phyloP scores from a whole-genome alignment of 139 green algal genomes.

The Coelastrella sp. region DNA sequence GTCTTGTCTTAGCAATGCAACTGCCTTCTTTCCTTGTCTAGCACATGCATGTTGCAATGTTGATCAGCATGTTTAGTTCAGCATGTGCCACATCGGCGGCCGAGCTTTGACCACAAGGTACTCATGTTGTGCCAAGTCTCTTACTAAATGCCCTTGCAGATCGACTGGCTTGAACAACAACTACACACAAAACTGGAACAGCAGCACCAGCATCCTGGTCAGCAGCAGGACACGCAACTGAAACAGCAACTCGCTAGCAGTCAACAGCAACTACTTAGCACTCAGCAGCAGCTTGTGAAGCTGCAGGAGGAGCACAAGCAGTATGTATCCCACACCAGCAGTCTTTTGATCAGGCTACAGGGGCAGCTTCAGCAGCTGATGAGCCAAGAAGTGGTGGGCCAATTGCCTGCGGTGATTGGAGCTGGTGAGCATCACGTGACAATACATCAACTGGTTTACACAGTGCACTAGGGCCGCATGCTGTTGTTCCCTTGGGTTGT shows the following conservation, averaged over 20 bases:
- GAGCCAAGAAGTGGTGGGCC: too few species aligned
- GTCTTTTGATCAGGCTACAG: constrained; percentile 17
- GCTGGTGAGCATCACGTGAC: too few species aligned
- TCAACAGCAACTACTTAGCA: background rate
- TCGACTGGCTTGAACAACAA: background rate
- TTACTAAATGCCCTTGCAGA: background rate
- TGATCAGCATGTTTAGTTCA: too few species aligned
- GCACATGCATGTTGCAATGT: background rate
- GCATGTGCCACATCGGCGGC: too few species aligned
- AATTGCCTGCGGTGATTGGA: too few species aligned
- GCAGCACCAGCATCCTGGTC: background rate
- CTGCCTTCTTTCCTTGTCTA: background rate
- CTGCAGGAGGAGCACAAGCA: constrained; percentile 21
- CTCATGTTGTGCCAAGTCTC: background rate
- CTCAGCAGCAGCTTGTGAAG: constrained; percentile 28
- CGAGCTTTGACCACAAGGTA: too few species aligned
- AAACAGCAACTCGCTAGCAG: background rate
- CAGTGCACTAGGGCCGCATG: too few species aligned
- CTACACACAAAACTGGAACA: background rate
- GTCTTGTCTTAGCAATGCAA: background rate
- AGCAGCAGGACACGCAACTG: background rate
- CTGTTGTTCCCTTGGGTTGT: too few species aligned
- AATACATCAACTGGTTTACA: too few species aligned
- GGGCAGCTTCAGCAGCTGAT: constrained; percentile 35
- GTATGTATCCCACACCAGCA: constrained; percentile 32